These are phyloP conservation scores for Penicillium janthinellum DNA, from an alignment of 2,329 filamentous ascomycete species.

Conservation along the genomic window DNA sequence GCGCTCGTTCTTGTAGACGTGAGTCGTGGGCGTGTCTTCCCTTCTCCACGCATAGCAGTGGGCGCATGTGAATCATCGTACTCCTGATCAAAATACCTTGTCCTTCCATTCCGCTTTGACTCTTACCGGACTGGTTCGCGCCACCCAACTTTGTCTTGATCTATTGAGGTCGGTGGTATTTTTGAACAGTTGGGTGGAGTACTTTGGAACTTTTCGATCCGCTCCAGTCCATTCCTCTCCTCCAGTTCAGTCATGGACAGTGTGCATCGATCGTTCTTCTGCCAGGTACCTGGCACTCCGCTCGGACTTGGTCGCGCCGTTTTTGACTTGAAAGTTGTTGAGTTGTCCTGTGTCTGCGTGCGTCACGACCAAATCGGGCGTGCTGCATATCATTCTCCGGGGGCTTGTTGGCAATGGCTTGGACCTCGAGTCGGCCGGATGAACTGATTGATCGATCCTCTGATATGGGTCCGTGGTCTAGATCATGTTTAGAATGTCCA, in stretches of 20 bases:
- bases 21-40: background rate
- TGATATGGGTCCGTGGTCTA: background rate
- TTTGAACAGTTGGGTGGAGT: background rate
- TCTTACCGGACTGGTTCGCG: background rate
- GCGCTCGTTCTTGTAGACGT: background rate
- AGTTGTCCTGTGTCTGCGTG: background rate
- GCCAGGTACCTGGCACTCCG: constrained; percentile 15
- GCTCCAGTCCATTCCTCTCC: background rate
- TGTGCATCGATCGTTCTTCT: background rate
- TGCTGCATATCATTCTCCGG: constrained; percentile 14
- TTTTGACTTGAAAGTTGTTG: background rate
- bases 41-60: background rate
- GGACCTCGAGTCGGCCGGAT: background rate
- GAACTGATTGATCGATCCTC: background rate
- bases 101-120: background rate
- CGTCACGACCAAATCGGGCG: constrained; percentile 6
- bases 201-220: background rate
- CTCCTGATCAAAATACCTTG: background rate
- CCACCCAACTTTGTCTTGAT: background rate
- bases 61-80: constrained; percentile 3
- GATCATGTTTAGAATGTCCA: background rate
- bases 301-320: constrained; percentile 15
- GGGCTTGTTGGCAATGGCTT: background rate
- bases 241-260: background rate
- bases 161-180: background rate